Evolutionary conservation across 768 basidiomycete genomes (phyloP), one percentile per base, ranked within the genome.

Genomic region (Serpula lacrymans): DNA sequence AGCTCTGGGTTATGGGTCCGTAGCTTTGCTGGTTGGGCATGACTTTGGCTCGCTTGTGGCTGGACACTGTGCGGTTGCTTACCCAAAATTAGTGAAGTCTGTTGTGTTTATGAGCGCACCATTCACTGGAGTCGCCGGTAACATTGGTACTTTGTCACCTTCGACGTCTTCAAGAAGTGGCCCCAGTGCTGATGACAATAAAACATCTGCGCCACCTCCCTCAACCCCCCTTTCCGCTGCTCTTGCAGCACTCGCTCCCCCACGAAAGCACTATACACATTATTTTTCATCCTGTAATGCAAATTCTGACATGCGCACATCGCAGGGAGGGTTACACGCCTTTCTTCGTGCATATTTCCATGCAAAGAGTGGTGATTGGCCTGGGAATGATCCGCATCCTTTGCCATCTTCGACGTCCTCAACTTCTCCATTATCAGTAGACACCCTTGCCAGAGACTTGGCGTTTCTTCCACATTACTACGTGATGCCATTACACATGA

Each of bases 41-140:
- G 81, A 83, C 51, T 73, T 72, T 39, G 82, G 82, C 16, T 76
- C 81, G 17, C 5, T 43, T 22, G 59, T 82, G 23, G 78, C 79
- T 2, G 77, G 68, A 5, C 65, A 66, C 54, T 76, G 75, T 45
- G 68, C 78, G 4, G 68, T 77, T 44, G 67, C 74, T 23, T 67
- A 74, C 3, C 80, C 78, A 1, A 75, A 82, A 44, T 42, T 82
- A 3, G 80, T 82, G 58, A 60, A 55, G 32, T 67, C 71, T 7
- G 68, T 80, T 38, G 74, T 81, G 29, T 54, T 80, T 49, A 80
- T 81, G 75, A 81, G 79, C 45, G 66, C 65, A 3, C 78, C 82
- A 0, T 82, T 75, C 52, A 47, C 65, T 2, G 77, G 78, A 0
- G 54, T 71, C 0, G 69, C 72, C 29, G 45, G 46, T n/a, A n/a